These are phyloP conservation scores for Chrysoporthe deuterocubensis DNA, from an alignment of 2,329 filamentous ascomycete species.

Conservation along the genomic window DNA sequence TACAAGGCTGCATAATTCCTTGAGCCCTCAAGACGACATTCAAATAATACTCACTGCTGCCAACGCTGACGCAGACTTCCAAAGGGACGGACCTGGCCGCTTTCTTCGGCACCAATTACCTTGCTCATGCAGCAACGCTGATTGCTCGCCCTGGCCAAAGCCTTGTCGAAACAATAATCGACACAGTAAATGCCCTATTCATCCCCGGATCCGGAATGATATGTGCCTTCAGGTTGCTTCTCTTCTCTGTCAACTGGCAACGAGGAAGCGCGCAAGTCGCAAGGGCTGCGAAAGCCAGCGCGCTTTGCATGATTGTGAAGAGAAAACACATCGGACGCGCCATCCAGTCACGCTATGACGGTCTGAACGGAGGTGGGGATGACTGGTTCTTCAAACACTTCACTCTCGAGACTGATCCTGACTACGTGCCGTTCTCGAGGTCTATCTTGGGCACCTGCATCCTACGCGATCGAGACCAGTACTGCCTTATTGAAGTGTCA, in stretches of 20 bases:
- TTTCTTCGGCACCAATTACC: conserved; percentile 4
- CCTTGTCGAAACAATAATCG: background rate
- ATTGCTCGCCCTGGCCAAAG: background rate
- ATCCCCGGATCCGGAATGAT: background rate
- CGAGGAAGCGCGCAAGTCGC: background rate
- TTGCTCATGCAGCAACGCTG: conserved; percentile 4
- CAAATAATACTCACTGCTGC: too few species aligned
- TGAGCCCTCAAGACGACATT: too few species aligned
- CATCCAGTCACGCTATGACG: background rate
- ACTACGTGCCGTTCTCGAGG: background rate
- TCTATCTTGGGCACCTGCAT: conserved; percentile 1
- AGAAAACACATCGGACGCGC: background rate
- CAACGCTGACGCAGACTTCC: background rate
- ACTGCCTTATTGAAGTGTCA: background rate
- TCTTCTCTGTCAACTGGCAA: background rate
- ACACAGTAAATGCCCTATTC: background rate
- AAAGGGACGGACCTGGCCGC: conserved; percentile 1
- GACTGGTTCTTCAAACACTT: background rate
- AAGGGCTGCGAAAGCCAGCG: background rate
- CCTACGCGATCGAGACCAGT: background rate
- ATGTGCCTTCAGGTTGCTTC: background rate
- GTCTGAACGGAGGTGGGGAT: background rate
- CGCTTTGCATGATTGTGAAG: background rate
- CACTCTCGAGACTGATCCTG: background rate
- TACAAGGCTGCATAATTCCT: background rate